Conservation (phyloP, 2,329 filamentous ascomycete genomes). For the Aspergillus tamarii region DNA sequence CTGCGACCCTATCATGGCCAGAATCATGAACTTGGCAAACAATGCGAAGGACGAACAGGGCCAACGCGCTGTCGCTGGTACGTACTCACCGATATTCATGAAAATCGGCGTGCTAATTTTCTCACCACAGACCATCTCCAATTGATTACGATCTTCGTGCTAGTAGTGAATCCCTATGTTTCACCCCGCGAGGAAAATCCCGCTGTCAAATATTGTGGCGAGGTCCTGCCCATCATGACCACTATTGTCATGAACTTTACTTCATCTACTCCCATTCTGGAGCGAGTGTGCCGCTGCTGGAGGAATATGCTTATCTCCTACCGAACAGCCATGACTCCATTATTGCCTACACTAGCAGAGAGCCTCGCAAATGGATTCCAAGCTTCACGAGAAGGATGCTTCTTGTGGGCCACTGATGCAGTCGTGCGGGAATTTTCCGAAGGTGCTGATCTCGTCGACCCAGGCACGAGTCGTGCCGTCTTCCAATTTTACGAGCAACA, state of each 20-base stretch:
- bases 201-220: constrained; percentile 93
- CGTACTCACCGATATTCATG: constrained; percentile 4
- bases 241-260: constrained; percentile 88
- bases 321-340: constrained; percentile 80
- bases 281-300: constrained; percentile 94
- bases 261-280: constrained; percentile 82
- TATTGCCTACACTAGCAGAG: constrained; percentile 83
- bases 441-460: constrained; percentile 80
- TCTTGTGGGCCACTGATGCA: constrained; percentile 96
- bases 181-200: constrained; percentile 76
- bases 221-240: constrained; percentile 85
- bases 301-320: constrained; percentile 97
- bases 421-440: constrained; percentile 95
- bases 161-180: constrained; percentile 75
- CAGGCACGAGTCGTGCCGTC: constrained; percentile 80
- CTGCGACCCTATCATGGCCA: constrained; percentile 84
- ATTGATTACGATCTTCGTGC: constrained; percentile 86
- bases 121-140: constrained; percentile 74
- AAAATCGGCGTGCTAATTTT: constrained; percentile 16
- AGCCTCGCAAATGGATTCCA: constrained; percentile 86
- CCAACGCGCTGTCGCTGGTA: constrained; percentile 83
- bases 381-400: constrained; percentile 86
- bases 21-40: constrained; percentile 85
- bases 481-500: constrained; percentile 96
- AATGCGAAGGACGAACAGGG: constrained; percentile 79